Percentiles rank a stretch among this genome's conserved stretches.
phyloP scores from a whole-genome alignment of 257 asterid genomes.

The Penstemon newberryi region DNA sequence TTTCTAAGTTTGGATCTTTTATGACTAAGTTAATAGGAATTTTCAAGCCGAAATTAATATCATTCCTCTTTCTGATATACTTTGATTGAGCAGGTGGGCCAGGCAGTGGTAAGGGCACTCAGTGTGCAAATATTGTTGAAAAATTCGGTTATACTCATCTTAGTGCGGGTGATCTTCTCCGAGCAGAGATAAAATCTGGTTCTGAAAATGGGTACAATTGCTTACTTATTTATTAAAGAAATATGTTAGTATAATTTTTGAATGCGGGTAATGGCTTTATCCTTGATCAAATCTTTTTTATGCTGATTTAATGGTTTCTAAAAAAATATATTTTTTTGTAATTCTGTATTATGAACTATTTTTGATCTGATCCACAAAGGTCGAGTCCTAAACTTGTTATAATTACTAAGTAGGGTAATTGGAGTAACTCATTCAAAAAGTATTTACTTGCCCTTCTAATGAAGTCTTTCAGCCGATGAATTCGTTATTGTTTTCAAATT shows the following conservation, averaged over 20 bases:
- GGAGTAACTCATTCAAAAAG: background rate
- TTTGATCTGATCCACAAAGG: conserved; percentile 9
- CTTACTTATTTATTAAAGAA: no score
- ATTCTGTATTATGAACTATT: background rate
- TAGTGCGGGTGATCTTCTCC: conserved; percentile 97
- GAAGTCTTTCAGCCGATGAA: conserved; percentile 2
- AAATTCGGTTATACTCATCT: conserved; percentile 88
- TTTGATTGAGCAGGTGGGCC: conserved; percentile 74
- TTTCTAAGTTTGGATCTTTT: conserved; percentile 5
- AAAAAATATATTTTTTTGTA: background rate
- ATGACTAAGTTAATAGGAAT: background rate
- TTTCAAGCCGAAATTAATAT: background rate
- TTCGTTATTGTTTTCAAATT: conserved; percentile 7
- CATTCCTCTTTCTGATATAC: conserved; percentile 41
- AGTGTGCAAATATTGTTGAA: conserved; percentile 79
- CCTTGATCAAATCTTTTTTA: conserved; percentile 17
- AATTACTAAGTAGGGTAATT: background rate
- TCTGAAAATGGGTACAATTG: conserved; percentile 53
- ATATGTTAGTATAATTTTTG: background rate
- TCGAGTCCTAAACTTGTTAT: background rate
- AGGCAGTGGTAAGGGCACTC: conserved; percentile 99
- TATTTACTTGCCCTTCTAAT: background rate
- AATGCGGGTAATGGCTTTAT: conserved; percentile 22
- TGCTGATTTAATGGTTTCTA: background rate
- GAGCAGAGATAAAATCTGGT: conserved; percentile 81